Percentiles rank a stretch among this genome's conserved stretches.
phyloP scores from a whole-genome alignment of 176 grass and related monocot genomes.

The Canna indica region DNA sequence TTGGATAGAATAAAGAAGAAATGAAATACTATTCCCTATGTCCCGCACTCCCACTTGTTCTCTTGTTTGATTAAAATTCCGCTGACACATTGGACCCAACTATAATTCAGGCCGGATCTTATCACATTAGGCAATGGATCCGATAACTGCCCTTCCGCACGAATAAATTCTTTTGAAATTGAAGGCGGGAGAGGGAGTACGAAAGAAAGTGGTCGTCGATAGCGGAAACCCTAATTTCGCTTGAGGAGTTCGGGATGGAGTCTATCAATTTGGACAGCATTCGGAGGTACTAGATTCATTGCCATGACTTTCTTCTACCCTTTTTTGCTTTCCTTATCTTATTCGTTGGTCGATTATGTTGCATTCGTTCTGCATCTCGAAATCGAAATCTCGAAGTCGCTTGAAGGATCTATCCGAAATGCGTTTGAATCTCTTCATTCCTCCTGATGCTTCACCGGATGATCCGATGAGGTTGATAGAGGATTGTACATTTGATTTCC shows the following conservation, averaged over 20 bases:
- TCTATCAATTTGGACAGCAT: constrained; percentile 32
- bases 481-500: constrained; percentile 21
- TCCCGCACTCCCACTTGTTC: too few species aligned
- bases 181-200: constrained; percentile 26
- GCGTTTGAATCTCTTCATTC: constrained; percentile 11
- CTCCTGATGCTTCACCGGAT: not conserved
- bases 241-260: constrained; percentile 16
- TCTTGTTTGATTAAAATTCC: too few species aligned
- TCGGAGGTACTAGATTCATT: constrained; percentile 31
- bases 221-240: constrained; percentile 39
- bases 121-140: too few species aligned
- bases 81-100: too few species aligned
- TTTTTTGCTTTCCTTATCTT: not conserved
- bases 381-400: constrained; percentile 35
- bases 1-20: too few species aligned
- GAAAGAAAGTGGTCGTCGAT: constrained; percentile 11
- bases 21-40: too few species aligned
- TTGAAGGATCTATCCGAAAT: constrained; percentile 33
- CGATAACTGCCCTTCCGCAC: too few species aligned
- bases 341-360: not conserved
- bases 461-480: constrained; percentile 25
- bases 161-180: constrained; percentile 26
- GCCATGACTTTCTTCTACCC: too few species aligned
- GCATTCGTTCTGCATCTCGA: not conserved
- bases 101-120: too few species aligned